phyloP scores from a whole-genome alignment of 495 filamentous ascomycete species.

The Penicillium silybi region DNA sequence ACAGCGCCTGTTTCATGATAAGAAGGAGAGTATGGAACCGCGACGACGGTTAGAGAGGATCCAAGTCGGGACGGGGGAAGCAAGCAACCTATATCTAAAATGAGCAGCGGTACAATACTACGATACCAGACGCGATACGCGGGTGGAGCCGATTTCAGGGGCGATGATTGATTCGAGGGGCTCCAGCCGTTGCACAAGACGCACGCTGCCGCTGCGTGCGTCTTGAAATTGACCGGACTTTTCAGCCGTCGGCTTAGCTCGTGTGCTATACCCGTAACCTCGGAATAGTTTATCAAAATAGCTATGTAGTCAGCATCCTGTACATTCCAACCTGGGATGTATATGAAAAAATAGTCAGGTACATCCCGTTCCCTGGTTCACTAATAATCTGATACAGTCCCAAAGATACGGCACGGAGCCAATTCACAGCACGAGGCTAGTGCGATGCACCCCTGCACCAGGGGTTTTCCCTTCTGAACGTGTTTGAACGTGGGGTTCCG shows the following conservation, averaged over 20 bases:
- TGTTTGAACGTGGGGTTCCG: constrained; percentile 4
- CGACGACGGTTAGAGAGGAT: constrained; percentile 1
- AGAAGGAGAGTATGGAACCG: neutral
- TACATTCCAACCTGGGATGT: too few species aligned
- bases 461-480: constrained; percentile 1
- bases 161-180: constrained; percentile 1
- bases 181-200: constrained; percentile 5
- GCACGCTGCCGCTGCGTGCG: neutral
- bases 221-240: too few species aligned
- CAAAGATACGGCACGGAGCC: neutral
- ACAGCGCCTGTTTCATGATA: constrained; percentile 21
- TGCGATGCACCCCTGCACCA: constrained; percentile 1
- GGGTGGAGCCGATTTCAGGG: constrained; percentile 5
- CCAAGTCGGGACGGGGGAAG: neutral
- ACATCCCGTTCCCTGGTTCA: constrained; percentile 1
- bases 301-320: too few species aligned
- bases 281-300: too few species aligned
- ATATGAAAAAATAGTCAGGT: too few species aligned
- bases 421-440: neutral
- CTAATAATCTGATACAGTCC: neutral
- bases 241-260: neutral
- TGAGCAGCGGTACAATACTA: too few species aligned
- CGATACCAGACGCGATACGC: neutral
- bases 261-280: too few species aligned
- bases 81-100: neutral